A percentile compares a stretch with the other conserved stretches of the same genome.
These are phyloP conservation scores for Coniosporium apollinis DNA, from an alignment of 495 filamentous ascomycete species.

Conservation along the genomic window DNA sequence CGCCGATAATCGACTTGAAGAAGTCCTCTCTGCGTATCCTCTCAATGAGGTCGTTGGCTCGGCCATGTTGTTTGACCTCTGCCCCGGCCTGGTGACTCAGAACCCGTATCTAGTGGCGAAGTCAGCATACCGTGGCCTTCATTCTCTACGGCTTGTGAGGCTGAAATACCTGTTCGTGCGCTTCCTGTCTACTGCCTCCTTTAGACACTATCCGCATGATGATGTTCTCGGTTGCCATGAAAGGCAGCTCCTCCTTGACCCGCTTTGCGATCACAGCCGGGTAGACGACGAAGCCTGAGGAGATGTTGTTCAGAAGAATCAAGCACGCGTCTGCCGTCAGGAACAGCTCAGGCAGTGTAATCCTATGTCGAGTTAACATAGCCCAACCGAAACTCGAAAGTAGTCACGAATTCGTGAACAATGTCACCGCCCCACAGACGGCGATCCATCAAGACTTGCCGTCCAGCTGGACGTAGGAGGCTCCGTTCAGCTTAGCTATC, in stretches of 20 bases:
- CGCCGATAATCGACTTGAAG: constrained; percentile 64
- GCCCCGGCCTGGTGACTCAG: constrained; percentile 70
- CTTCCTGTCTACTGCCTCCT: constrained; percentile 68
- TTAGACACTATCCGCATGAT: constrained; percentile 72
- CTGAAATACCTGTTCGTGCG: constrained; percentile 60
- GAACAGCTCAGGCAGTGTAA: constrained; percentile 66
- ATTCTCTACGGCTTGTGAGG: too few species aligned
- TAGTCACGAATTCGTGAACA: too few species aligned
- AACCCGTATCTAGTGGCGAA: constrained; percentile 32
- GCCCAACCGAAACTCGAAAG: too few species aligned
- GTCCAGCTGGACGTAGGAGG: too few species aligned
- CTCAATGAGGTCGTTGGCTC: constrained; percentile 69
- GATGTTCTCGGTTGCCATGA: constrained; percentile 72
- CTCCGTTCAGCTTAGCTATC: too few species aligned
- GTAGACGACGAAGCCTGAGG: constrained; percentile 71
- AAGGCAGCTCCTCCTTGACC: constrained; percentile 67
- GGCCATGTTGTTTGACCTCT: constrained; percentile 66
- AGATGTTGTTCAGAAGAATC: constrained; percentile 68
- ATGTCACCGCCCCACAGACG: too few species aligned
- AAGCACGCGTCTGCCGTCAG: constrained; percentile 70
- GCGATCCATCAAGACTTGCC: too few species aligned
- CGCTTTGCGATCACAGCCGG: constrained; percentile 53
- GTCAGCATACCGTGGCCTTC: too few species aligned
- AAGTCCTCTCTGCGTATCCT: constrained; percentile 57
- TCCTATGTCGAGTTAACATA: too few species aligned